Evolutionary conservation across 2,329 filamentous ascomycete species (phyloP).

Genomic region (Clonostachys byssicola): DNA sequence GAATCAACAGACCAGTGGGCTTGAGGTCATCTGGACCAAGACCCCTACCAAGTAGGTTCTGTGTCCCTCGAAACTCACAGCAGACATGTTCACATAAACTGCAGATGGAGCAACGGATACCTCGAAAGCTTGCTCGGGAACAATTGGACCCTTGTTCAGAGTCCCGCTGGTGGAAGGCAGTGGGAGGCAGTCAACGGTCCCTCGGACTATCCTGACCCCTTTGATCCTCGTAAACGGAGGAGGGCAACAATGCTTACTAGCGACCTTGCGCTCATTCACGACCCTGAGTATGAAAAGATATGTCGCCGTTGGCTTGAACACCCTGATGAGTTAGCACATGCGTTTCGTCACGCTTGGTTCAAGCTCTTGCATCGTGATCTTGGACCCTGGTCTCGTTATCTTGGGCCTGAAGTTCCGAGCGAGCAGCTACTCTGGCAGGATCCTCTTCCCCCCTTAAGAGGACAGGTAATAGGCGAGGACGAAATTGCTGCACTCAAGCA

Average conservation of each 20-base stretch:
- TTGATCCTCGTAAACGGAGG: constrained; percentile 66
- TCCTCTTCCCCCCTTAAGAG: constrained; percentile 54
- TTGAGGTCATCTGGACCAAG: constrained; percentile 77
- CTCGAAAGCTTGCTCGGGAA: constrained; percentile 74
- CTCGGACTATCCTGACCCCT: constrained; percentile 68
- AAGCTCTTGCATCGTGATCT: constrained; percentile 80
- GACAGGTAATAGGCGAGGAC: constrained; percentile 56
- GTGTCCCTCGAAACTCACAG: too few species aligned
- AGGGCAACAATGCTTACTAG: constrained; percentile 71
- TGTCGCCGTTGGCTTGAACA: constrained; percentile 65
- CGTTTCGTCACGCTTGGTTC: constrained; percentile 74
- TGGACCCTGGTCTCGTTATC: constrained; percentile 65
- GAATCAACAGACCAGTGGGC: constrained; percentile 69
- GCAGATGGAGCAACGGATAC: constrained; percentile 72
- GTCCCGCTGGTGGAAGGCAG: constrained; percentile 72
- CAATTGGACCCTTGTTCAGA: constrained; percentile 74
- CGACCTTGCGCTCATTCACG: constrained; percentile 68
- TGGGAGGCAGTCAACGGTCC: constrained; percentile 65
- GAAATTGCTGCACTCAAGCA: constrained; percentile 45
- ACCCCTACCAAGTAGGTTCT: constrained; percentile 71
- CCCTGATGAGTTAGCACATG: constrained; percentile 64
- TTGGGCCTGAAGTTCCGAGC: constrained; percentile 69
- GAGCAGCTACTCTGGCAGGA: constrained; percentile 73
- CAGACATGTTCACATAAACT: too few species aligned
- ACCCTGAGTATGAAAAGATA: constrained; percentile 73